Base-by-base conservation (phyloP, 2,329 filamentous ascomycete species). In the Ophiostoma quercus region DNA sequence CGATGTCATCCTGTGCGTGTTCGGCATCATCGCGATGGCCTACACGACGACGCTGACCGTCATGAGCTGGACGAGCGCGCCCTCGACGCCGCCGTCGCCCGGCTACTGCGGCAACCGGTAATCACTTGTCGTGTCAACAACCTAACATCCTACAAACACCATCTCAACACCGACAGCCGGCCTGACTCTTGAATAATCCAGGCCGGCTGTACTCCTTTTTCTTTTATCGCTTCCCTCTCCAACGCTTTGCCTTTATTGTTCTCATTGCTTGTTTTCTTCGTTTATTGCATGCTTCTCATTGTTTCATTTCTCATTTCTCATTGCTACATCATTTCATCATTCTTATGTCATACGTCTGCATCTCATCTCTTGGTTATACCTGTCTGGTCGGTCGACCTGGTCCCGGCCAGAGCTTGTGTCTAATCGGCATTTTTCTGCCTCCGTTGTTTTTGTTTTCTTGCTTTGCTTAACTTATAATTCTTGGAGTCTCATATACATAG, bases 41-140 rank as follows among this genome's bases (percentile, higher is more conserved):
- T 99, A 99, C 79, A 97, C 95, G 0, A 98, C 95, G 0, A 84
- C 85, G 47, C 82, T 98, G 75, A 99, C 95, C 0, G 82, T 97
- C 66, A 85, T 90, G 77, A 96, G 91, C 79, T 99, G 95, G 96
- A 87, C 91, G 7, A 84, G 82, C 67, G 87, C 88, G 4, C 75
- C 79, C 2, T 73, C 72, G 0, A 79, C 79, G 16, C 80, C 82
- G 16, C 77, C 77, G 70, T 75, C 79, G 8, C 85, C 85, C 0
- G 83, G 84, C 69, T 87, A 88, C 76, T 88, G 86, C 73, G 84
- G 87, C 69, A 73, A 68, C 43, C 68, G 32, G 25, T 66, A 65
- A 34, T 6, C 32, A 34, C 34, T 34, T 3, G 8, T 2, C 34
- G 5, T 34, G 2, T 34, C 3, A 34, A 34, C 34, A 8, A 2